A percentile compares a stretch with the other conserved stretches of the same genome.
phyloP scores from a whole-genome alignment of 768 basidiomycete genomes.

The Termitomyces sp. region DNA sequence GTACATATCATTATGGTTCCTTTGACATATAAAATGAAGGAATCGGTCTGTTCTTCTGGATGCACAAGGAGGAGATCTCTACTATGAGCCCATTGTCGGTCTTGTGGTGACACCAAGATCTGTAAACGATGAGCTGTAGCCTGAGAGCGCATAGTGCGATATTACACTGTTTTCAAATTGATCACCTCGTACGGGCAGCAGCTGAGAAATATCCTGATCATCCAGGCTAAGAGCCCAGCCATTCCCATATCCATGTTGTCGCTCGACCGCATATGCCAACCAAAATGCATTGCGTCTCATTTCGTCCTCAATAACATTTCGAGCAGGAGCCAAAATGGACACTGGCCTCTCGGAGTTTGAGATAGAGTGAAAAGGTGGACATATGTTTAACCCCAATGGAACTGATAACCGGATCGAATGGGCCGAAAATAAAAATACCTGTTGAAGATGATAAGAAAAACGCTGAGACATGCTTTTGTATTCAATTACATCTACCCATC shows the following conservation, averaged over 20 bases:
- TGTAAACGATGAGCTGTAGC: conserved; percentile 12
- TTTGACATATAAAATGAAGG: conserved; percentile 69
- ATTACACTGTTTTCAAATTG: conserved; percentile 59
- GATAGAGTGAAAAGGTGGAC: conserved; percentile 60
- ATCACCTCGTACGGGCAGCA: conserved; percentile 57
- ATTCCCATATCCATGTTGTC: conserved; percentile 60
- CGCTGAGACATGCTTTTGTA: background rate
- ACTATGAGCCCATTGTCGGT: conserved; percentile 65
- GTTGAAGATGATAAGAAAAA: conserved; percentile 4
- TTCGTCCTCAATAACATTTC: conserved; percentile 63
- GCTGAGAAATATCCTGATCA: conserved; percentile 67
- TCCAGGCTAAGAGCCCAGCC: conserved; percentile 69
- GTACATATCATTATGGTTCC: conserved; percentile 56
- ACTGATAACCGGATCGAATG: conserved; percentile 52
- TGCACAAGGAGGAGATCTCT: conserved; percentile 56
- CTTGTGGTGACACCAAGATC: conserved; percentile 41
- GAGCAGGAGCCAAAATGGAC: conserved; percentile 56
- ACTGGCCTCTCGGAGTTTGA: conserved; percentile 49
- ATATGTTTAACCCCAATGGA: conserved; percentile 67
- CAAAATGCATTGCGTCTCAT: conserved; percentile 69
- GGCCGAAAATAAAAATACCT: conserved; percentile 59
- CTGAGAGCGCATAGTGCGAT: background rate
- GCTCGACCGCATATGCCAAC: conserved; percentile 64
- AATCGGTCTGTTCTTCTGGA: conserved; percentile 57
- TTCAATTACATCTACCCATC: conserved; percentile 65